phyloP scores from a whole-genome alignment of 1,284 basidiomycete genomes.

The Heterobasidion parviporum region DNA sequence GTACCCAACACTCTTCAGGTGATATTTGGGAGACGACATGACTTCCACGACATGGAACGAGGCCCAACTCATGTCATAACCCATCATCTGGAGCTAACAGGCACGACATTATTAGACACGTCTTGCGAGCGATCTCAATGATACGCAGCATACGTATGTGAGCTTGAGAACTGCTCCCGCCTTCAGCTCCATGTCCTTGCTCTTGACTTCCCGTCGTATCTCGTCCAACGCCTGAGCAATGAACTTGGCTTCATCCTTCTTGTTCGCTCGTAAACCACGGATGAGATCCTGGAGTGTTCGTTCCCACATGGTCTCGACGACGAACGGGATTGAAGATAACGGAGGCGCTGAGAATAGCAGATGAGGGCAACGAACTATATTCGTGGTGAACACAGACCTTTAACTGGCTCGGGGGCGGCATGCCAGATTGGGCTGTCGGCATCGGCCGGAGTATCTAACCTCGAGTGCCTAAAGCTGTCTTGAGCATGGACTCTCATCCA shows the following conservation, averaged over 20 bases:
- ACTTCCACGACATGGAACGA: constrained; percentile 96
- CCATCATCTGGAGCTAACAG: constrained; percentile 83
- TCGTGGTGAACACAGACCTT: background rate
- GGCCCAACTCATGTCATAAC: constrained; percentile 85
- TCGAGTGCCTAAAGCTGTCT: background rate
- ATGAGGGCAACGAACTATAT: background rate
- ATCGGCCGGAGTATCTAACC: background rate
- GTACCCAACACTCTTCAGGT: constrained; percentile 95
- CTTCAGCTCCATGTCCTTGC: constrained; percentile 96
- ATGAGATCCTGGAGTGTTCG: constrained; percentile 89
- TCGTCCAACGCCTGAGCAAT: constrained; percentile 78
- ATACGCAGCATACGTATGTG: constrained; percentile 76
- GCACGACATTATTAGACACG: constrained; percentile 2
- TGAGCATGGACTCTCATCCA: background rate
- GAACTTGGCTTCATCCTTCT: constrained; percentile 76
- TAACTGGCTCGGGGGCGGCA: background rate
- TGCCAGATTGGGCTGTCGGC: background rate
- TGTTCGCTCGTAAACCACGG: constrained; percentile 81
- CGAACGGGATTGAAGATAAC: background rate
- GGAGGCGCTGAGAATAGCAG: background rate
- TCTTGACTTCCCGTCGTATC: constrained; percentile 86
- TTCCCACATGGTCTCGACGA: constrained; percentile 73
- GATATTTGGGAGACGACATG: constrained; percentile 89
- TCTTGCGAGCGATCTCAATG: too few relatives aligned
- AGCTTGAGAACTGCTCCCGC: constrained; percentile 93